These are phyloP conservation scores for Dittrichia graveolens DNA, from an alignment of 129 eudicot genomes.

Conservation along the genomic window DNA sequence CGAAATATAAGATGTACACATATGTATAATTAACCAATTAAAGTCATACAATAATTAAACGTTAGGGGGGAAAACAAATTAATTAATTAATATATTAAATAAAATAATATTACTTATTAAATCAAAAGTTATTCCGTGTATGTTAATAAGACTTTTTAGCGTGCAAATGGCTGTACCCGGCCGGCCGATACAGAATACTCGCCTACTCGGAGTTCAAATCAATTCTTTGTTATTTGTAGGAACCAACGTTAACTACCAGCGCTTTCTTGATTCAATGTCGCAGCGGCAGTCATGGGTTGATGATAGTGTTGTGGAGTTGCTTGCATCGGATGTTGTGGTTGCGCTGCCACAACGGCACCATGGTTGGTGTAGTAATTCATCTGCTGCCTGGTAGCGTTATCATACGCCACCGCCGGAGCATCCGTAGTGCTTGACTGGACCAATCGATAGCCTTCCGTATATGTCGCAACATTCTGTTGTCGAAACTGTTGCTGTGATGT, in stretches of 20 bases:
- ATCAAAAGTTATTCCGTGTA: too few species aligned
- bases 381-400: constrained; percentile 47
- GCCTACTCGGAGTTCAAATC: constrained; percentile 21
- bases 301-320: constrained; percentile 43
- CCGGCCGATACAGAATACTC: too few species aligned
- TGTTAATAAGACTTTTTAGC: too few species aligned
- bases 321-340: constrained; percentile 22
- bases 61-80: too few species aligned
- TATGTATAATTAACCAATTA: too few species aligned
- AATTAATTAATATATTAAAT: too few species aligned
- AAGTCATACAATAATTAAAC: too few species aligned
- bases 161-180: too few species aligned
- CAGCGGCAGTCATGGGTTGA: constrained; percentile 5
- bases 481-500: constrained; percentile 35
- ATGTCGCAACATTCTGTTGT: constrained; percentile 40
- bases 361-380: constrained; percentile 44
- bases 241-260: not conserved
- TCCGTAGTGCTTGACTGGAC: constrained; percentile 37
- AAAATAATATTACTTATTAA: too few species aligned
- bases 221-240: constrained; percentile 36
- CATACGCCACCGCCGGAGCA: constrained; percentile 50
- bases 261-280: constrained; percentile 33
- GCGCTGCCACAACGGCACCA: constrained; percentile 36
- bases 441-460: constrained; percentile 53
- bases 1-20: too few species aligned